Conservation (phyloP, 2,329 filamentous ascomycete species). For the Xylaria sp. region DNA sequence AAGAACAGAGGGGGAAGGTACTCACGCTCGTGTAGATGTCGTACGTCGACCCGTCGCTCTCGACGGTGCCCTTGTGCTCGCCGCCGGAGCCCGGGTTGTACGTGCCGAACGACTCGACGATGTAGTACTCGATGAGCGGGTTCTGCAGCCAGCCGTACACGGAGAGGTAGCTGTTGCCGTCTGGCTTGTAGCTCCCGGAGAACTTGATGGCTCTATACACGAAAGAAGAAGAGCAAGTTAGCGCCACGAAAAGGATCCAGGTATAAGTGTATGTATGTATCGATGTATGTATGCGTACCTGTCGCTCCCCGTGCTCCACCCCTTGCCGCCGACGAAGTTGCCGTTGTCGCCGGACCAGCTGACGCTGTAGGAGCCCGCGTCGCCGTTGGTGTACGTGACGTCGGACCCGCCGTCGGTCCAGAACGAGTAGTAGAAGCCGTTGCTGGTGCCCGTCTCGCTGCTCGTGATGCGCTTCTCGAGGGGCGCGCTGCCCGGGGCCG, state of each 20-base stretch:
- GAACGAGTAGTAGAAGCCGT: conserved; percentile 44
- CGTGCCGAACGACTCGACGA: conserved; percentile 55
- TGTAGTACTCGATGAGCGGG: conserved; percentile 56
- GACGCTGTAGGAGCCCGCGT: conserved; percentile 45
- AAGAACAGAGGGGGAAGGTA: not conserved
- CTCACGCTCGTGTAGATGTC: conserved; percentile 48
- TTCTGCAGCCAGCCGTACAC: conserved; percentile 56
- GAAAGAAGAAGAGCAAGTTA: not conserved
- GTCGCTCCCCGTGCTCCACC: conserved; percentile 56
- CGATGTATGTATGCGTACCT: conserved; percentile 41
- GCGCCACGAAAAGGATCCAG: not conserved
- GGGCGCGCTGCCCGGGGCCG: not conserved
- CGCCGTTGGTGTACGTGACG: conserved; percentile 46
- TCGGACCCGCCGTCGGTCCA: conserved; percentile 45
- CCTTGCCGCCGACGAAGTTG: conserved; percentile 62
- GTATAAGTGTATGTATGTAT: not conserved
- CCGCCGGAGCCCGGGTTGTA: conserved; percentile 52
- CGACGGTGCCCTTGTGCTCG: conserved; percentile 53
- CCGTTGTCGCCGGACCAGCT: conserved; percentile 49
- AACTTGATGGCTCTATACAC: conserved; percentile 38
- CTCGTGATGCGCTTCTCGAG: not conserved
- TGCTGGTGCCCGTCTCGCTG: not conserved
- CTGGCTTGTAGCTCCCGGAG: conserved; percentile 41
- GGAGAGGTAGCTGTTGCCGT: conserved; percentile 50
- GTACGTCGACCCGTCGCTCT: conserved; percentile 55